phyloP scores from a whole-genome alignment of 495 filamentous ascomycete species.

The Penicillium subrubescens region DNA sequence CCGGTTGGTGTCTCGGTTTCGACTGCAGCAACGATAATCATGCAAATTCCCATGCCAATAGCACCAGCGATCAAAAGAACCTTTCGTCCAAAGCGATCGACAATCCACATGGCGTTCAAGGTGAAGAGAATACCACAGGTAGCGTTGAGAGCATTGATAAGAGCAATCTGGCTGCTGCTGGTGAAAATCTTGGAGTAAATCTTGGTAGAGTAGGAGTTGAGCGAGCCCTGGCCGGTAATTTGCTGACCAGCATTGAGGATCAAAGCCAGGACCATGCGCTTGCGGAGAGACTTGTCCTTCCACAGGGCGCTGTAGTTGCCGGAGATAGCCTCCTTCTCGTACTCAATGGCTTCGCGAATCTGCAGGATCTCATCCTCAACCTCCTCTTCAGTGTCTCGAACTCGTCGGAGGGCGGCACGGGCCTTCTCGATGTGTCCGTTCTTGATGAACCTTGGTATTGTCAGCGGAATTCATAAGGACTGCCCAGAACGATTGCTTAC shows the following conservation, averaged over 20 bases:
- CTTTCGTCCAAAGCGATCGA: slow-evolving; percentile 71
- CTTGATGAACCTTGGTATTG: slow-evolving; percentile 49
- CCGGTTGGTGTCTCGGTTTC: slow-evolving; percentile 61
- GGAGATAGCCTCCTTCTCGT: slow-evolving; percentile 63
- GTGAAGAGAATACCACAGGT: slow-evolving; percentile 70
- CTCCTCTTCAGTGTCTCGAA: slow-evolving; percentile 60
- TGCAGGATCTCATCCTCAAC: slow-evolving; percentile 59
- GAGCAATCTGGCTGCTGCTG: slow-evolving; percentile 53
- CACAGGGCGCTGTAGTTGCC: slow-evolving; percentile 57
- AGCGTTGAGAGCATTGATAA: slow-evolving; percentile 70
- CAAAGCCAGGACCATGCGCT: slow-evolving; percentile 55
- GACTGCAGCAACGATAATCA: slow-evolving; percentile 65
- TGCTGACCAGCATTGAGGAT: slow-evolving; percentile 64
- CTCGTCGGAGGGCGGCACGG: slow-evolving; percentile 45
- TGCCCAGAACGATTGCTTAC: slow-evolving; percentile 25
- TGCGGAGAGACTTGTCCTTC: slow-evolving; percentile 62
- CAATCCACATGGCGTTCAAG: slow-evolving; percentile 68
- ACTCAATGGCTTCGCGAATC: slow-evolving; percentile 63
- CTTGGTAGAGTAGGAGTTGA: slow-evolving; percentile 65
- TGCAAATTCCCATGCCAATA: slow-evolving; percentile 69
- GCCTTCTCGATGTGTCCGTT: slow-evolving; percentile 56
- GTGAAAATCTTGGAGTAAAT: slow-evolving; percentile 67
- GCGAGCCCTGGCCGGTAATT: slow-evolving; percentile 61
- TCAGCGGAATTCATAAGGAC: background rate
- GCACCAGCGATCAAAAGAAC: slow-evolving; percentile 68